These are phyloP conservation scores for Ceratocystis smalleyi DNA, from an alignment of 2,329 filamentous ascomycete species.

Conservation along the genomic window DNA sequence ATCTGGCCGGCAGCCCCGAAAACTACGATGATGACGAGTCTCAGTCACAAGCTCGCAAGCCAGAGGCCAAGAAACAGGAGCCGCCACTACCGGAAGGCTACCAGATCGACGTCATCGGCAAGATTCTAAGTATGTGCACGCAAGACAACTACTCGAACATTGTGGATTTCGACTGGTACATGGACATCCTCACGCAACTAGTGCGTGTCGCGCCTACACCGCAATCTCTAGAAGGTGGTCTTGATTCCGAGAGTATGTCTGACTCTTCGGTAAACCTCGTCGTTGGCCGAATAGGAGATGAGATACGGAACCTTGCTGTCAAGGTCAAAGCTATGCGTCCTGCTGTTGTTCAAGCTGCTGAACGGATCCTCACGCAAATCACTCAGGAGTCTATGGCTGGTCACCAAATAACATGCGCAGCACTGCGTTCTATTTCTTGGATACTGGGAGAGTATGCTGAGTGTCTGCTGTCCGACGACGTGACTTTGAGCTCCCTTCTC, in stretches of 20 bases:
- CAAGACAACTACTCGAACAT: constrained; percentile 76
- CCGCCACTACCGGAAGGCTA: constrained; percentile 70
- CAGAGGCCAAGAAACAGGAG: constrained; percentile 21
- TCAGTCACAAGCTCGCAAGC: background rate
- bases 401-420: constrained; percentile 44
- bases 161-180: constrained; percentile 92
- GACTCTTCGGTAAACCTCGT: constrained; percentile 13
- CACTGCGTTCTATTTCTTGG: constrained; percentile 66
- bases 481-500: constrained; percentile 57
- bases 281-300: constrained; percentile 50
- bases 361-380: constrained; percentile 52
- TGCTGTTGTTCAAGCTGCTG: constrained; percentile 69
- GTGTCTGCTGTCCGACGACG: constrained; percentile 54
- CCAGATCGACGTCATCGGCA: constrained; percentile 61
- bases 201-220: constrained; percentile 52
- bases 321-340: constrained; percentile 72
- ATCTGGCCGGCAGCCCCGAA: background rate
- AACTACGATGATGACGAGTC: constrained; percentile 14
- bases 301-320: constrained; percentile 79
- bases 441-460: constrained; percentile 74
- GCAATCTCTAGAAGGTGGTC: constrained; percentile 25
- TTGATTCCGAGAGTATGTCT: constrained; percentile 20
- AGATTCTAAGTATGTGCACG: constrained; percentile 79
- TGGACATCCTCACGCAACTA: constrained; percentile 75
- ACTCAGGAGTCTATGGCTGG: constrained; percentile 36